Base-by-base conservation (phyloP, 2,329 filamentous ascomycete genomes). In the Phialophora expanda region DNA sequence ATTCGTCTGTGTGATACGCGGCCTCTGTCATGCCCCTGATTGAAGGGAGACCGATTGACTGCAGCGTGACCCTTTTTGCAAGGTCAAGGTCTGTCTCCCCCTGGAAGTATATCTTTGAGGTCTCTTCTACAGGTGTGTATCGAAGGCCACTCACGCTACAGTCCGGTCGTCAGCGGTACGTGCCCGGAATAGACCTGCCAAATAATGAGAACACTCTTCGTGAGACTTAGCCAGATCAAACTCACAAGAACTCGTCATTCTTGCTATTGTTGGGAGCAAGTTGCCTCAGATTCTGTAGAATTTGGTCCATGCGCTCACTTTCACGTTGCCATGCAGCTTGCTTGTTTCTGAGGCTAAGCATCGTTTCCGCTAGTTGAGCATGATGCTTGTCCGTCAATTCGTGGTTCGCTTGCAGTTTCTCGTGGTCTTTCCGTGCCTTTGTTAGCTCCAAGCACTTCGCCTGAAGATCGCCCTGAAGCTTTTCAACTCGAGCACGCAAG, bases 301-400 rank as follows among this genome's bases (percentile, higher is more conserved):
- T 82, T 73, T 82, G 83, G 58, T 79, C 79, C 66, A 85, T 74
- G 51, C 79, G 80, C 56, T 83, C 80, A 58, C 81, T 81, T 69
- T 86, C 83, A 67, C 81, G 79, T 60, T 81, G 80, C 75, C 84
- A 78, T 64, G 80, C 78, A 53, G 81, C 78, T 77, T 84, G 85
- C 12, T 65, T 82, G 78, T 60, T 78, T 79, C 67, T 82, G 79
- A 70, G 81, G 73, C 68, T 74, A 74, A 58, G 38, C 56, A 72
- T 68, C 7, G 64, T 34, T 50, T 63, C 48, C 2, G 57, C 63
- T 24, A 71, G 53, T 26, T 67, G 60, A 24, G 54, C 51, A 51
- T 67, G 71, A 63, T 64, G 64, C 62, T 61, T 70, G 51, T 34
- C 66, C 65, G 61, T 67, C 66, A 53, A 69, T 56, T 64, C 64